Base-by-base conservation (phyloP, 495 filamentous ascomycete genomes). In the Daldinia decipiens region DNA sequence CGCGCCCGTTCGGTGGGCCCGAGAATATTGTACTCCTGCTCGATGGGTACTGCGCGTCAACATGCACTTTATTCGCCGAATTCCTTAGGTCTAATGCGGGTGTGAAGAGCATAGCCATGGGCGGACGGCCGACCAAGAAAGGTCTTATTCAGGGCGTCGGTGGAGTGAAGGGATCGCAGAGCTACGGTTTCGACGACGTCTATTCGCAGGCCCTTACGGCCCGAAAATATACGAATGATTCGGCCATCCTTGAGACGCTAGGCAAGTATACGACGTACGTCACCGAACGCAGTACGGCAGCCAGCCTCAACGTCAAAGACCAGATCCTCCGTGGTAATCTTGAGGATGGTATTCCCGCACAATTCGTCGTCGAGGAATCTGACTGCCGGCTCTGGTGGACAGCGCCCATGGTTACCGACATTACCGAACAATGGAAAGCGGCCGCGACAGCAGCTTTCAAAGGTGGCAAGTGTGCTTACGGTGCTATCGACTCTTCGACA, bases 31-130 rank as follows among this genome's bases (percentile, higher is more conserved):
- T 82, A 52, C 59, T 87, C 65, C 74, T 85, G 47, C 83, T 83
- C 31, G 88, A 91, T 74, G 89, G 90, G 50, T 83, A 84, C 68
- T 92, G 90, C 77, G 86, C 83, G 29, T 90, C 87, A 3, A 89
- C 88, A 1, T 92, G 89, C 78, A 84, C 86, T 4, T 77, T 90
- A 66, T 87, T 90, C 76, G 77, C 79, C 50, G 83, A 87, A 43
- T 80, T 89, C 45, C 82, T 91, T 77, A 79, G 82, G 3, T 77
- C 83, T 60, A 81, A 86, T 70, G 87, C 80, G 13, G 82, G 82
- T 29, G 85, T 92, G 1, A 86, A 86, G 70, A 86, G 85, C 27
- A 84, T 91, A 51, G 84, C 84, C 2, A 78, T 91, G 34, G 89
- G 90, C 17, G 90, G 89, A 13, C 84, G 89, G 19, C 86, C 88